phyloP scores from a whole-genome alignment of 148 eudicot species.

The Diospyros kaki region DNA sequence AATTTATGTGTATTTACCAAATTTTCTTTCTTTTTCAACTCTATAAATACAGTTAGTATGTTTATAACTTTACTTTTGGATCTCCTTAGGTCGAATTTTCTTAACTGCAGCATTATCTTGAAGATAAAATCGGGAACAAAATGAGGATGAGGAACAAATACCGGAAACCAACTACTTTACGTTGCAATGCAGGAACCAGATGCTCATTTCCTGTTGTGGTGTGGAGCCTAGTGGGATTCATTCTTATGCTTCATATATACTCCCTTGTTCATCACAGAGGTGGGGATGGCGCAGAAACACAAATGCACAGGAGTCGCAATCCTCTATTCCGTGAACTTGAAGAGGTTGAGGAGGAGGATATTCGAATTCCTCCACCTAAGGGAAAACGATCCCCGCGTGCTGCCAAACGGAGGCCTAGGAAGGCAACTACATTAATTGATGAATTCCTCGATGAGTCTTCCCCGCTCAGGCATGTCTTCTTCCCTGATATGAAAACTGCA shows the following conservation, averaged over 20 bases:
- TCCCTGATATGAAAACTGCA: slow-evolving; percentile 67
- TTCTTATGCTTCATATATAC: slow-evolving; percentile 65
- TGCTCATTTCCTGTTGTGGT: slow-evolving; percentile 46
- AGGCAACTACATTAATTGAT: slow-evolving; percentile 61
- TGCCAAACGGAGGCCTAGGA: slow-evolving; percentile 69
- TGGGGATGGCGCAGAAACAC: slow-evolving; percentile 25
- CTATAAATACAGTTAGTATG: slow-evolving; percentile 14
- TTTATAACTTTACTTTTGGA: slow-evolving; percentile 47
- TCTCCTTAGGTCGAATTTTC: slow-evolving; percentile 66
- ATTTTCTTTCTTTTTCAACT: not conserved
- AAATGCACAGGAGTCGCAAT: slow-evolving; percentile 22
- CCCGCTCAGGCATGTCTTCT: slow-evolving; percentile 75
- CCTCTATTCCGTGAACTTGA: slow-evolving; percentile 53
- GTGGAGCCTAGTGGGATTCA: slow-evolving; percentile 59
- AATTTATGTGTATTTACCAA: not conserved
- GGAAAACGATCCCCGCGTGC: slow-evolving; percentile 92
- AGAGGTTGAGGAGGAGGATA: slow-evolving; percentile 77
- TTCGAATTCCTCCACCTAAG: slow-evolving; percentile 77
- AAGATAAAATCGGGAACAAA: slow-evolving; percentile 53
- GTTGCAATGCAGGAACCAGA: slow-evolving; percentile 83
- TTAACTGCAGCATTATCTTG: slow-evolving; percentile 55
- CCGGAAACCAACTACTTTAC: slow-evolving; percentile 81
- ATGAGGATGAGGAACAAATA: slow-evolving; percentile 89
- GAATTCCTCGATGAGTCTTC: slow-evolving; percentile 93
- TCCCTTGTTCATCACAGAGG: slow-evolving; percentile 40